These are phyloP conservation scores for Zostera marina DNA, from an alignment of 116 monocot genomes.

Conservation along the genomic window DNA sequence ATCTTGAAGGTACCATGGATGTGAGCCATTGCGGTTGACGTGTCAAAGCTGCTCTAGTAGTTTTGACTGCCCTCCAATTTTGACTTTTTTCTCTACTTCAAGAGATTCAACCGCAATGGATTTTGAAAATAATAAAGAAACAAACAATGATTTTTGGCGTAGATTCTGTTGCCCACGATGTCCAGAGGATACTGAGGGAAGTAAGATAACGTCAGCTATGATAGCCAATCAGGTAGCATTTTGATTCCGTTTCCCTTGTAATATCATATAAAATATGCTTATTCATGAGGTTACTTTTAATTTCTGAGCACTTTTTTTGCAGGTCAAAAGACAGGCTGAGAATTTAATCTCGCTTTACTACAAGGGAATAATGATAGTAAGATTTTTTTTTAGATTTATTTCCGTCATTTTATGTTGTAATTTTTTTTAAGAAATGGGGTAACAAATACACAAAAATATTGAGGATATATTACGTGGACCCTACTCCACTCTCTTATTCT, in stretches of 20 bases:
- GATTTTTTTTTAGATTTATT: background rate
- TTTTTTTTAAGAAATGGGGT: background rate
- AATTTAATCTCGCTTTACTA: slow-evolving; percentile 63
- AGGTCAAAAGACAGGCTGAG: slow-evolving; percentile 91
- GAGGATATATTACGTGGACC: too few species aligned
- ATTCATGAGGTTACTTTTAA: background rate
- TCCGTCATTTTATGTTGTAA: too few species aligned
- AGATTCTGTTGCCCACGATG: slow-evolving; percentile 67
- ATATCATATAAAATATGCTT: background rate
- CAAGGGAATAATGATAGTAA: slow-evolving; percentile 64
- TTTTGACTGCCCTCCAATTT: slow-evolving; percentile 81
- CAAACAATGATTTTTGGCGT: slow-evolving; percentile 45
- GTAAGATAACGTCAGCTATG: slow-evolving; percentile 53
- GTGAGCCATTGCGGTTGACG: slow-evolving; percentile 53
- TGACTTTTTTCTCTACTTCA: slow-evolving; percentile 31
- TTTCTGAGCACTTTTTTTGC: slow-evolving; percentile 3
- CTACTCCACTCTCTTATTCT: too few species aligned
- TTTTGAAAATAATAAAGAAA: slow-evolving; percentile 17
- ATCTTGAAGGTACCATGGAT: slow-evolving; percentile 49
- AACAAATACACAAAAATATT: too few species aligned
- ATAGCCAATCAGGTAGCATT: slow-evolving; percentile 69
- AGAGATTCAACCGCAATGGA: slow-evolving; percentile 9
- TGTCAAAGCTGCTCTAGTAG: slow-evolving; percentile 82
- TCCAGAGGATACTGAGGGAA: slow-evolving; percentile 38
- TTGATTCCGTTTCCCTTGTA: background rate